Evolutionary conservation across 768 basidiomycete genomes (phyloP), one percentile per base, ranked within the genome.

Genomic region (Hypsizygus marmoreus): DNA sequence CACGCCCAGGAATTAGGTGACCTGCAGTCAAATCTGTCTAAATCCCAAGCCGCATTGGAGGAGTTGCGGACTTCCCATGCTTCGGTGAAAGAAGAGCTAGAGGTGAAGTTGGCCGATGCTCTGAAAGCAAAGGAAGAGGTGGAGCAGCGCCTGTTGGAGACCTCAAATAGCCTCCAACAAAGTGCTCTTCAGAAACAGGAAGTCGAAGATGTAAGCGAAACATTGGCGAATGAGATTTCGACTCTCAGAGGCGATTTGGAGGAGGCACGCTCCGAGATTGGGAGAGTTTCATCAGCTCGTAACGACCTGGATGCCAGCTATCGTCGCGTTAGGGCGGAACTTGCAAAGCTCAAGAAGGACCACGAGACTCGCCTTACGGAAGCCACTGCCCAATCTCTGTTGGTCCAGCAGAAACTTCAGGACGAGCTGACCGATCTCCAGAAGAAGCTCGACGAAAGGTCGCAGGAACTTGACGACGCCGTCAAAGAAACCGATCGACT

Each of bases 401-500:
- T 43, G 4, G 41, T 43, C n/a, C 54, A 59, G 42, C 59, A 56
- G 30, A 60, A 63, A 29, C 52, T 67, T 51, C 66, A 74, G 57
- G 59, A 63, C 32, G 60, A 71, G 51, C 55, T 71, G 43, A 47
- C 61, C 19, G 59, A 63, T 29, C 59, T 75, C 1, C 67, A 70
- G 46, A 55, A 57, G 10, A 59, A 67, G 46, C 58, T 73, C 24
- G 65, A 72, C 25, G 65, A 64, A 24, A 62, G 70, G 30, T 57
- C 62, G 13, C 61, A 64, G 14, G 57, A 72, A 31, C 65, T 79
- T 17, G 65, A 74, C 19, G 56, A 61, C 22, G 63, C 66, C 19
- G 61, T 66, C 24, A 64, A 70, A 36, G 73, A 72, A 43, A 69
- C 67, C 16, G 61, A 66, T 35, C 64, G 63, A 20, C 60, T 80